Percentiles rank a stretch among this genome's conserved stretches.
These are phyloP conservation scores for Hypoxylon crocopeplum DNA, from an alignment of 495 filamentous ascomycete species.

Conservation along the genomic window DNA sequence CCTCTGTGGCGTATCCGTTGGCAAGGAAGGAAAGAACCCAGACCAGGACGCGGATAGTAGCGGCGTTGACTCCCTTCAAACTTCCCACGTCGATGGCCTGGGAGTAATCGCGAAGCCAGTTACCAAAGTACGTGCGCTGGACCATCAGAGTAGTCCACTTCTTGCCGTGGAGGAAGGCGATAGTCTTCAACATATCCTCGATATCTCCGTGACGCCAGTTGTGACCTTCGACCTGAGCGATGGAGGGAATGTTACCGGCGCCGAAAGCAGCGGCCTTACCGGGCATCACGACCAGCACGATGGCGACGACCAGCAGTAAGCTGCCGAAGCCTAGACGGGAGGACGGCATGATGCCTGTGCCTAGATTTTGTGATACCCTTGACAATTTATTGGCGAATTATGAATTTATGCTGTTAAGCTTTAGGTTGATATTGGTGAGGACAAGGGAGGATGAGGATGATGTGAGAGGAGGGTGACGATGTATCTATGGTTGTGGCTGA, in stretches of 20 bases:
- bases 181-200: conserved; percentile 89
- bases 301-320: conserved; percentile 53
- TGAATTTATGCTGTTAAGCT: not conserved
- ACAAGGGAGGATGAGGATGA: no score
- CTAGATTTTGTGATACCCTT: not conserved
- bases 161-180: conserved; percentile 86
- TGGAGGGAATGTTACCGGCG: conserved; percentile 93
- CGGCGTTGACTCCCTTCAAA: conserved; percentile 85
- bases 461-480: no score
- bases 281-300: conserved; percentile 69
- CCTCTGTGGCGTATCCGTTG: conserved; percentile 94
- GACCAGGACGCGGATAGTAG: conserved; percentile 86
- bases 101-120: conserved; percentile 78
- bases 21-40: conserved; percentile 93
- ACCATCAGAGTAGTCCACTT: conserved; percentile 95
- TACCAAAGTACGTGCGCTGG: conserved; percentile 91
- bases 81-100: conserved; percentile 94
- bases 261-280: conserved; percentile 79
- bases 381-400: not conserved
- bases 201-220: conserved; percentile 97
- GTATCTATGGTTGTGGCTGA: no score
- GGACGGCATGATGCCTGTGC: conserved; percentile 45
- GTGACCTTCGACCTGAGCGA: conserved; percentile 89
- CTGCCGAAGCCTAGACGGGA: conserved; percentile 47
- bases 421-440: no score